Base-by-base conservation (phyloP, 176 grass and related monocot genomes). In the Thinopyrum elongatum region DNA sequence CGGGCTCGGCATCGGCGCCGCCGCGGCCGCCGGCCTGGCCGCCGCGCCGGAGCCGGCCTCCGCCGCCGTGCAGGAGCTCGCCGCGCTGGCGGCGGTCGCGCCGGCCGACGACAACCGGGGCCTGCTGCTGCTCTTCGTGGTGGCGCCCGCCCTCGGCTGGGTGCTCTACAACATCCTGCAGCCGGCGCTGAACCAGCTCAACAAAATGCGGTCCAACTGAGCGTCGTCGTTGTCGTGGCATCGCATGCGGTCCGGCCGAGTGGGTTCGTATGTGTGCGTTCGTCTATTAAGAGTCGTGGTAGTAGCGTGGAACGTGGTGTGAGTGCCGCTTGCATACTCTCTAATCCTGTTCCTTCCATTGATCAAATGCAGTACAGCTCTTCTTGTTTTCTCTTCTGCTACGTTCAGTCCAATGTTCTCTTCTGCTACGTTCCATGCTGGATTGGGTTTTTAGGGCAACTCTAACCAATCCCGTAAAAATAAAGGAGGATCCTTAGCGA, bases 101-200 rank as follows among this genome's bases (percentile, higher is more conserved):
- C 60, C 22, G 2, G 38, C 46, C 19, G 79, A 69, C 31, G 89
- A 93, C 49, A 93, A 91, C 88, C 89, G 94, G 14, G 94, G 76
- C 57, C 74, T 79, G n/a, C 94, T 95, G 36, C 88, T 95, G 59
- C 94, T 92, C 4, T 13, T 95, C 89, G 71, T 95, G 8, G 88
- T 90, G 65, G 66, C 89, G 5, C 94, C 94, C 2, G 94, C 94
- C 3, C 80, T 95, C 51, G 84, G 80, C 0, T 96, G 91, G 94
- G 94, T 96, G 29, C 81, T 96, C 5, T 96, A 90, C 91, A 96
- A 96, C 94, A 96, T 96, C 77, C 86, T 93, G 41, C 89, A 93
- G 89, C 94, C 94, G 39, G 91, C 94, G 85, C 80, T 95, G 13
- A 95, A 95, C 86, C 94, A 95, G 84, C 58, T 95, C 1, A 92